Percentiles rank a stretch among this genome's conserved stretches.
phyloP scores from a whole-genome alignment of 495 filamentous ascomycete genomes.

The Bryoglossum gracile region DNA sequence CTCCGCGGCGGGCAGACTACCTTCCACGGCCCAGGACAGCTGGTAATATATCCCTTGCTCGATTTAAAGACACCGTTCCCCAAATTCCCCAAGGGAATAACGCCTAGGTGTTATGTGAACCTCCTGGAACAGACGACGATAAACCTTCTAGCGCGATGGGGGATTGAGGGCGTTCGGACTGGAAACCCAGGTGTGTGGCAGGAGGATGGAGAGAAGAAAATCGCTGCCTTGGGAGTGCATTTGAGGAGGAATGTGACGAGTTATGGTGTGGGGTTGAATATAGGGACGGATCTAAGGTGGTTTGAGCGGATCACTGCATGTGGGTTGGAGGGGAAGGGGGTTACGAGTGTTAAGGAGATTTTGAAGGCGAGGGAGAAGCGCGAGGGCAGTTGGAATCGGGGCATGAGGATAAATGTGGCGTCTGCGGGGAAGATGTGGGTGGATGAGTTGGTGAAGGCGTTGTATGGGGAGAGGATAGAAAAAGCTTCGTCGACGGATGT shows the following conservation, averaged over 20 bases:
- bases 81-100: constrained; percentile 25
- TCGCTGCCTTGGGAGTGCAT: constrained; percentile 86
- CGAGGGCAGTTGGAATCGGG: not conserved
- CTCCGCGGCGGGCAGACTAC: constrained; percentile 85
- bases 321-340: constrained; percentile 69
- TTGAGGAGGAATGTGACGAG: constrained; percentile 75
- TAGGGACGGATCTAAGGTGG: constrained; percentile 60
- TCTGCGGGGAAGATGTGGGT: not conserved
- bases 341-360: constrained; percentile 50
- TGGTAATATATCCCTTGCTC: constrained; percentile 82
- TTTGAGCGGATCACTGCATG: constrained; percentile 79
- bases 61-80: constrained; percentile 36
- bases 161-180: constrained; percentile 53
- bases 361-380: constrained; percentile 35
- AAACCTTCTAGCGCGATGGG: constrained; percentile 46
- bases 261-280: constrained; percentile 81
- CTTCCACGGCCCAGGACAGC: constrained; percentile 91
- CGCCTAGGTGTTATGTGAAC: constrained; percentile 59
- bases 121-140: constrained; percentile 72
- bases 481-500: too few relatives aligned
- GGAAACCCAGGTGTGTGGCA: constrained; percentile 88
- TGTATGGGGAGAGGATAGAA: constrained; percentile 1
- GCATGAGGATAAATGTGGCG: too few relatives aligned
- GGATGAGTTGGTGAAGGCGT: not conserved
- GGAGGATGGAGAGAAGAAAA: constrained; percentile 50